Base-by-base conservation (phyloP, 257 asterid species). In the Euphrasia confusa region DNA sequence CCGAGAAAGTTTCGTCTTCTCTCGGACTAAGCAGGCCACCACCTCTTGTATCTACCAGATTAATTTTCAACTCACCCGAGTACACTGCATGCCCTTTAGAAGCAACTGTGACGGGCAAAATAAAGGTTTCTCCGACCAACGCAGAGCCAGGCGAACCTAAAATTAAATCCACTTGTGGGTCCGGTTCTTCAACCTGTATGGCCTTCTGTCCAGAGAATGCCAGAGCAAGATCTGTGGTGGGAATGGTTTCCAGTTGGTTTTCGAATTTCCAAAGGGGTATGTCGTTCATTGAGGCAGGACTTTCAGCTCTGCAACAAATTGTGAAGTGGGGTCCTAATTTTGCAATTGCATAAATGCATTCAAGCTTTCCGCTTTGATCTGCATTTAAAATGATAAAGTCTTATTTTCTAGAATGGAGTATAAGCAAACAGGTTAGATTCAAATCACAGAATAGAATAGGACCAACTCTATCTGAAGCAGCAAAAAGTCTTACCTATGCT, bases 281-380 rank as follows among this genome's bases (percentile, higher is more conserved):
- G 56, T 93, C 95, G 60, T 82, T 82, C 95, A 93, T 83, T 3
- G 97, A 89, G 52, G 97, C 92, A 18, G 99, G 99, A 68, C 99
- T 89, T 79, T 93, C 99, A 39, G 97, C 96, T 80, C 95, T 83
- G 84, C 96, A 89, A 68, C 95, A 89, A 70, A 93, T 78, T 54
- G 97, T 83, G 71, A 93, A 83, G 80, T 82, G 75, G 71, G 84
- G 80, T 50, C 95, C 99, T 62, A 87, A 75, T 81, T 94, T 89
- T 54, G 99, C 96, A 75, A 88, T 87, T 44, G 89, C 91, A 58
- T 84, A 87, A 63, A 87, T 84, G 77, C 99, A 93, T 69, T 93
- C 99, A 59, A 93, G 95, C 80, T 93, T 93, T 72, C 99, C 99
- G 61, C 97, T 93, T 72, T 80, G 95, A 71, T 87, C 99, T 93